Evolutionary conservation across 164 flowering plant genomes (phyloP).

Genomic region (Saururus chinensis): DNA sequence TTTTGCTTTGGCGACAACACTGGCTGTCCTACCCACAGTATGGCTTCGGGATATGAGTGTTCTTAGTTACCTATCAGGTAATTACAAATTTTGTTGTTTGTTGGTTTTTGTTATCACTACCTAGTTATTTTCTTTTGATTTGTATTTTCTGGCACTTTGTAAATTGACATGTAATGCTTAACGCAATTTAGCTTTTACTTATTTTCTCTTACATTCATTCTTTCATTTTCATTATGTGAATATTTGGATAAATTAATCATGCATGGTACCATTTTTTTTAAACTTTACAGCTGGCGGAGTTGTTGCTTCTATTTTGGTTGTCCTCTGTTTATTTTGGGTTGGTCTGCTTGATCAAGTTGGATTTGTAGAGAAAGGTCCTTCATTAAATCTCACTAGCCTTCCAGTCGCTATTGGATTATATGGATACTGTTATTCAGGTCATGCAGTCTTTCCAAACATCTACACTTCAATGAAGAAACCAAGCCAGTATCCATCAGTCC

Average conservation of each 20-base stretch:
- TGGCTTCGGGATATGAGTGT: slow-evolving; percentile 80
- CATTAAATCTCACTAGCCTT: slow-evolving; percentile 55
- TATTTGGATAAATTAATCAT: neutral
- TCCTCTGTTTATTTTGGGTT: slow-evolving; percentile 76
- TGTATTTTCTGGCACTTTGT: neutral
- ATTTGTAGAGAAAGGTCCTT: slow-evolving; percentile 38
- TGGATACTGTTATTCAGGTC: slow-evolving; percentile 94
- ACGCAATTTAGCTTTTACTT: neutral
- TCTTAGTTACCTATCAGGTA: slow-evolving; percentile 90
- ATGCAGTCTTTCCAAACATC: slow-evolving; percentile 96
- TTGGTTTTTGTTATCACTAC: neutral
- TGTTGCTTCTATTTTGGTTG: slow-evolving; percentile 69
- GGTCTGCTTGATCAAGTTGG: slow-evolving; percentile 77
- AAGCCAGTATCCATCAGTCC: slow-evolving; percentile 60
- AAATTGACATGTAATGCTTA: neutral
- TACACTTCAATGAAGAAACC: slow-evolving; percentile 87
- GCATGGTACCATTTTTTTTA: neutral
- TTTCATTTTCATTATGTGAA: neutral
- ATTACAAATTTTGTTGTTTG: slow-evolving; percentile 2
- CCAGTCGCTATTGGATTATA: slow-evolving; percentile 96
- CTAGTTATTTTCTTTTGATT: too few species aligned
- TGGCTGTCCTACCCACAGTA: slow-evolving; percentile 89
- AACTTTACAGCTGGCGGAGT: slow-evolving; percentile 81
- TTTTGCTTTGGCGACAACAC: slow-evolving; percentile 61
- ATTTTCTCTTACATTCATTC: neutral